A percentile compares a stretch with the other conserved stretches of the same genome.
Evolutionary conservation across 2,329 filamentous ascomycete genomes (phyloP).

Genomic region (Aspergillus udagawae): DNA sequence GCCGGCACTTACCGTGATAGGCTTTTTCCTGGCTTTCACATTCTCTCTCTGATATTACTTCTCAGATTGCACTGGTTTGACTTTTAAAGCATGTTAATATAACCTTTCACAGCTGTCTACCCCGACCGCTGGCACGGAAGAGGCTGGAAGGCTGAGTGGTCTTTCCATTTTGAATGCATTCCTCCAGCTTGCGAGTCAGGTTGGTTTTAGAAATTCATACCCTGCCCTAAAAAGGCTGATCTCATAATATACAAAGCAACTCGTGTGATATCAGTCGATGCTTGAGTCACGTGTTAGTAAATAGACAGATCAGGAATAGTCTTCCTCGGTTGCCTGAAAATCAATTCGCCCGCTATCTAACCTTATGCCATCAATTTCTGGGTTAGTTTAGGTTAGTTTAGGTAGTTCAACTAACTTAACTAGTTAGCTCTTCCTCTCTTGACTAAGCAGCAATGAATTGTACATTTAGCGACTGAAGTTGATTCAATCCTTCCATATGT

Average conservation of each 20-base stretch:
- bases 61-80: neutral
- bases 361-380: no score
- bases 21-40: neutral
- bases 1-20: neutral
- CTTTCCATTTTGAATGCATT: neutral
- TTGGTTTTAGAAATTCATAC: neutral
- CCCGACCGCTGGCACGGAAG: no score
- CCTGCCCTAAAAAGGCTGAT: neutral
- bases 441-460: neutral
- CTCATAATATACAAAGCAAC: neutral
- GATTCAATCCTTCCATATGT: neutral
- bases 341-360: neutral
- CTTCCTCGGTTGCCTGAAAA: neutral
- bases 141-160: no score
- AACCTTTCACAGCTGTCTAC: neutral
- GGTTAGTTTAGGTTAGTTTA: no score
- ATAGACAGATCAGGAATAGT: neutral
- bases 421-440: neutral
- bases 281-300: neutral
- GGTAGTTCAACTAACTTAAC: no score
- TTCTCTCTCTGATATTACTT: neutral
- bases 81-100: neutral
- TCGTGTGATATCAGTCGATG: neutral
- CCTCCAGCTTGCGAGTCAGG: neutral
- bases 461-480: neutral